A percentile compares a stretch with the other conserved stretches of the same genome.
Conservation (phyloP, 2,329 filamentous ascomycete species). For the Alternaria arbusti region DNA sequence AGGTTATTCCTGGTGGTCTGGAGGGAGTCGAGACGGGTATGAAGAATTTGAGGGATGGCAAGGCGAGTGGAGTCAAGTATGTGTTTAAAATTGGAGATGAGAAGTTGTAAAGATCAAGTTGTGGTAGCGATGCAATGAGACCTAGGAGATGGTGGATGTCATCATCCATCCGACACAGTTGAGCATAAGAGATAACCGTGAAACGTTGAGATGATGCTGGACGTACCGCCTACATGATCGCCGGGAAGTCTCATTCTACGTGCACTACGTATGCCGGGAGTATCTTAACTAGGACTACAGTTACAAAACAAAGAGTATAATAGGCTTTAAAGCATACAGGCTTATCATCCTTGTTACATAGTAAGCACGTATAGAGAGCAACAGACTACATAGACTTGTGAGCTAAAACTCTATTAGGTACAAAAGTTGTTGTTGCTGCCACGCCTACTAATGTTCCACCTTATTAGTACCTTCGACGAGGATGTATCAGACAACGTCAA, state of each 20-base stretch:
- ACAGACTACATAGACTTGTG: background rate
- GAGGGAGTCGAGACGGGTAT: conserved; percentile 61
- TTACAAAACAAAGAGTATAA: background rate
- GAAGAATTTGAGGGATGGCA: conserved; percentile 63
- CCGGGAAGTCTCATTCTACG: background rate
- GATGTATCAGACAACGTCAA: background rate
- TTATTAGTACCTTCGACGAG: background rate
- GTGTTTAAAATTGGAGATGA: conserved; percentile 62
- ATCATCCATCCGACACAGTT: background rate
- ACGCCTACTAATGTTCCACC: background rate
- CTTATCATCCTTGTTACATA: rapidly evolving
- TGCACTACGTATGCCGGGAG: background rate
- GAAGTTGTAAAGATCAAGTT: background rate
- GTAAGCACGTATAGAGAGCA: background rate
- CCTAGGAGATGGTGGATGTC: background rate
- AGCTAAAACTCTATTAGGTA: background rate
- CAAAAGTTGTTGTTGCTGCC: background rate
- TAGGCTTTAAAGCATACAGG: background rate
- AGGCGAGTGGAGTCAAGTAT: conserved; percentile 69
- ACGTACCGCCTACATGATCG: background rate
- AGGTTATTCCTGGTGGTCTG: conserved; percentile 62
- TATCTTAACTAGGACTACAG: background rate
- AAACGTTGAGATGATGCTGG: background rate
- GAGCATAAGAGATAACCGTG: background rate
- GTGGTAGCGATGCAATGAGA: background rate